Conservation (phyloP, 805 yeast genomes). For the Lipomyces sp. region DNA sequence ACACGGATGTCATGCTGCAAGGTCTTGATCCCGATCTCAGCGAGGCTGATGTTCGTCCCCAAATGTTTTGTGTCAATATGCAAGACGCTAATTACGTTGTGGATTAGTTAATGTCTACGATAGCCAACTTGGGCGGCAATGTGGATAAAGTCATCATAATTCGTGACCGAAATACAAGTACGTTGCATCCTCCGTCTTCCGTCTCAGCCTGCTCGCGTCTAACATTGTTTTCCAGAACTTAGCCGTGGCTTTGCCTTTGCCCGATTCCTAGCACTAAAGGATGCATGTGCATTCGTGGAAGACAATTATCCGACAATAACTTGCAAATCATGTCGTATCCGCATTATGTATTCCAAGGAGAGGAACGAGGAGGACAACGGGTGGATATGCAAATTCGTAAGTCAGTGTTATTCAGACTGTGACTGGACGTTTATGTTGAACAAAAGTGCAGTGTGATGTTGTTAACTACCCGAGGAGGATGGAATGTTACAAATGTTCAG, state of each 20-base stretch:
- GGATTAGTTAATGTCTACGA: constrained; percentile 10
- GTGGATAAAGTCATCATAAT: constrained; percentile 22
- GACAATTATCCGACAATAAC: constrained; percentile 15
- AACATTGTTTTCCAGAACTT: constrained; percentile 1
- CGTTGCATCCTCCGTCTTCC: neutral
- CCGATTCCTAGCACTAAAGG: constrained; percentile 16
- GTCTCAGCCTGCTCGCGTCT: neutral
- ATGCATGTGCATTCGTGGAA: constrained; percentile 14
- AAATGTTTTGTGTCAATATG: neutral
- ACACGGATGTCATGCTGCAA: constrained; percentile 5
- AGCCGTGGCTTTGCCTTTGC: constrained; percentile 28
- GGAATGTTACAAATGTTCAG: constrained; percentile 24
- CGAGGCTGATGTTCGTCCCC: constrained; percentile 15
- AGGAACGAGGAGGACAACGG: constrained; percentile 13
- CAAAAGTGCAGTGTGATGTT: constrained; percentile 19
- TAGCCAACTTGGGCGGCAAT: constrained; percentile 12
- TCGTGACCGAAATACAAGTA: constrained; percentile 29
- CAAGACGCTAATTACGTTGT: neutral
- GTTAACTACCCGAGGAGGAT: constrained; percentile 24
- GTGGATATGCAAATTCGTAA: constrained; percentile 25
- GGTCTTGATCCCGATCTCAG: constrained; percentile 15
- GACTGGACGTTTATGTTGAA: neutral
- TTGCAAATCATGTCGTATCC: neutral
- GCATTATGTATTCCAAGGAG: constrained; percentile 16
- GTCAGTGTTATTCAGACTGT: neutral